phyloP scores from a whole-genome alignment of 2,329 filamentous ascomycete genomes.

The Albifimbria verrucaria region DNA sequence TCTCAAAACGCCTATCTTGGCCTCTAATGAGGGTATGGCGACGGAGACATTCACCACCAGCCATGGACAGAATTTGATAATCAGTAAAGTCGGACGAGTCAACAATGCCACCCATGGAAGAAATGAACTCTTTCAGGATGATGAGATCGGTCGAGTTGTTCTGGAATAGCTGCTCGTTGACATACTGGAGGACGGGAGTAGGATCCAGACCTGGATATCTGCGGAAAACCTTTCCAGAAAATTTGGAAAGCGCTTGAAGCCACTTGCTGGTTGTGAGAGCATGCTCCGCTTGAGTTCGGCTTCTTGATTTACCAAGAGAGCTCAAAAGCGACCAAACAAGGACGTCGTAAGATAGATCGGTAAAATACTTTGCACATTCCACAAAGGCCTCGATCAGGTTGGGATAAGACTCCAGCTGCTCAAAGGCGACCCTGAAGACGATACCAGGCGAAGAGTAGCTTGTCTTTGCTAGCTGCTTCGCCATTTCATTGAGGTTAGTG shows the following conservation, averaged over 20 bases:
- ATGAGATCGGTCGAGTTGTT: slow-evolving; percentile 90
- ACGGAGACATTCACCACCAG: slow-evolving; percentile 76
- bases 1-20: slow-evolving; percentile 77
- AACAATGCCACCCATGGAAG: slow-evolving; percentile 90
- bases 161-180: slow-evolving; percentile 75
- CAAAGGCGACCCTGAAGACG: slow-evolving; percentile 84
- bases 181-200: slow-evolving; percentile 82
- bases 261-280: slow-evolving; percentile 80
- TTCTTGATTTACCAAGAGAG: slow-evolving; percentile 60
- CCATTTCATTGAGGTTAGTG: slow-evolving; percentile 82
- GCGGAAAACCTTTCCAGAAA: slow-evolving; percentile 86
- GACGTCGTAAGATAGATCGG: slow-evolving; percentile 87
- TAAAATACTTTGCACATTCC: slow-evolving; percentile 92
- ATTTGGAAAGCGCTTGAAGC: slow-evolving; percentile 86
- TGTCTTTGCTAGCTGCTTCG: slow-evolving; percentile 85
- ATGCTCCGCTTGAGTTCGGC: slow-evolving; percentile 59
- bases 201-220: slow-evolving; percentile 82
- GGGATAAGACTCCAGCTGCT: slow-evolving; percentile 88
- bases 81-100: slow-evolving; percentile 87
- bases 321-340: slow-evolving; percentile 90
- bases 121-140: slow-evolving; percentile 85
- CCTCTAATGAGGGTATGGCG: slow-evolving; percentile 77
- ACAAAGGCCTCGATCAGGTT: slow-evolving; percentile 95
- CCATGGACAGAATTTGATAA: slow-evolving; percentile 80
- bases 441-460: slow-evolving; percentile 86